Base-by-base conservation (phyloP, 257 asterid species). In the Capsicum rhomboideum region DNA sequence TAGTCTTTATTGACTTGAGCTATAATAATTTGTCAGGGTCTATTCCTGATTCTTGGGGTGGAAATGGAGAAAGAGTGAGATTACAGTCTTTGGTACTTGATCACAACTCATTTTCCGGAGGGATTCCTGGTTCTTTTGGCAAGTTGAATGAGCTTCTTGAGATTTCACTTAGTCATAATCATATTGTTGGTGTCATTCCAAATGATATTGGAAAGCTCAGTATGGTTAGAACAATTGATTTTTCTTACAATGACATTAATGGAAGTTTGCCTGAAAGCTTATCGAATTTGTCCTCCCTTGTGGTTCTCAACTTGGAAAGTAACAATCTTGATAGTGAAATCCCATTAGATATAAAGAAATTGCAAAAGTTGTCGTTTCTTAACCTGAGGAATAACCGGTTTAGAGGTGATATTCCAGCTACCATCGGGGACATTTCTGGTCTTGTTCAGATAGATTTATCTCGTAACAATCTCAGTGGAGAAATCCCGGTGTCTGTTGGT, bases 11-110 rank as follows among this genome's bases (percentile, higher is more conserved):
- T 55, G 88, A 92, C 12, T 90, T 96, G 4, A 89, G 88, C 4
- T 82, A 89, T 78, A 96, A 96, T 68, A 89, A 89, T 46, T 87
- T 96, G 40, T 90, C 98, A 40, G 99, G 99, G 14, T 46, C 86
- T 63, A 84, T 94, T 18, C 97, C 98, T 0, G 87, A 88, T 82
- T 87, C 92, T 66, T 94, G 96, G 97, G 91, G 91, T 10, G 92
- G 87, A 64, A 83, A 85, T 80, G 89, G 87, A 84, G 87, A 37
- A 46, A 82, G 68, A 82, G 21, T 82, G 83, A 88, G 81, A 52
- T 86, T 94, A 84, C 95, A 88, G 77, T 87, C 83, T 1, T 83
- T 94, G 80, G 86, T 86, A 28, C 93, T 93, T 75, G 91, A 90
- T 87, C 93, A 90, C 68, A 93, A 92, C 29, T 83, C 88, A 1